Percentiles rank a stretch among this genome's conserved stretches.
Conservation (phyloP, 2,329 filamentous ascomycete genomes). For the Cryphonectria japonica region DNA sequence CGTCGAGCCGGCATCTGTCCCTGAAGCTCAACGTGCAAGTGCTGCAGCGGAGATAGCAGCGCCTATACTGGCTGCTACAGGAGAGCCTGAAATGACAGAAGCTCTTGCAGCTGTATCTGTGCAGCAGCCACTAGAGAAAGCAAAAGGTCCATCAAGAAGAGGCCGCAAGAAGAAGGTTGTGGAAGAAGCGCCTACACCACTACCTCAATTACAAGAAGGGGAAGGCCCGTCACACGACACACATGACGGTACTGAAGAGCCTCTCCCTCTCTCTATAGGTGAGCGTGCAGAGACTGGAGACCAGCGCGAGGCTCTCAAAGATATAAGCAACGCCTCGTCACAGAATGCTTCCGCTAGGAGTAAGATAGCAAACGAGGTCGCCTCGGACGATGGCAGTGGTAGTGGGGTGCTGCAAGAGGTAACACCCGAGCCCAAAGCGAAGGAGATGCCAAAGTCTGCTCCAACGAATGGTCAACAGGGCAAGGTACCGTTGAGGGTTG, state of each 20-base stretch:
- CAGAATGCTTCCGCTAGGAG: not conserved
- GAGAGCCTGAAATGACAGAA: conserved; percentile 3
- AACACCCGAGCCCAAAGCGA: conserved; percentile 25
- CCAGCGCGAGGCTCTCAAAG: conserved; percentile 19
- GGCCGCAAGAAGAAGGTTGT: conserved; percentile 24
- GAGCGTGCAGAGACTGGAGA: conserved; percentile 1
- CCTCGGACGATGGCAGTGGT: not conserved
- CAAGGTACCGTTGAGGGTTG: conserved; percentile 54
- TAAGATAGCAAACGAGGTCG: not conserved
- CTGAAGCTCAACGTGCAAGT: conserved; percentile 6
- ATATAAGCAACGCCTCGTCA: conserved; percentile 22
- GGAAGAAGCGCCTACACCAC: conserved; percentile 5
- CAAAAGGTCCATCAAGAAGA: conserved; percentile 17
- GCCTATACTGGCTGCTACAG: not conserved
- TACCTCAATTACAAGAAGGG: conserved; percentile 1
- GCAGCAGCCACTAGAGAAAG: not conserved
- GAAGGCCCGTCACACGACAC: not conserved
- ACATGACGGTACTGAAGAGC: not conserved
- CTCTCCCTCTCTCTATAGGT: not conserved
- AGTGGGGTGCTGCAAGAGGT: conserved; percentile 22
- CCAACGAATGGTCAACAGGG: conserved; percentile 30
- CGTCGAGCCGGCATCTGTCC: conserved; percentile 20
- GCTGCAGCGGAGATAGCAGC: conserved; percentile 10
- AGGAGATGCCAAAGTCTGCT: conserved; percentile 23
- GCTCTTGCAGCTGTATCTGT: not conserved